phyloP scores from a whole-genome alignment of 495 filamentous ascomycete genomes.

The Trichoderma reesei region DNA sequence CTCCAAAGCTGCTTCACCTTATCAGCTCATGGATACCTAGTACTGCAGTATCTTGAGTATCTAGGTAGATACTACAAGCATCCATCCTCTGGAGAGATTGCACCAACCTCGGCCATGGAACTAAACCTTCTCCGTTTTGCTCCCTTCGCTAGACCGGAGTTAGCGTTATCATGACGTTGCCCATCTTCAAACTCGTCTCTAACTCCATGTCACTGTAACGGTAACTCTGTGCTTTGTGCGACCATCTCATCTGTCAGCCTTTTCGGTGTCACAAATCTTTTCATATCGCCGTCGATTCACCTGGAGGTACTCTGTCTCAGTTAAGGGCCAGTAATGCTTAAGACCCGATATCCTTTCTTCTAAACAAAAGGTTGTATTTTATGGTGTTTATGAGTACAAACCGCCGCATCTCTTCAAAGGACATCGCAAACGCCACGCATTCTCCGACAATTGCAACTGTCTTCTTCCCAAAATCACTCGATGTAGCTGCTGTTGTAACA shows the following conservation, averaged over 20 bases:
- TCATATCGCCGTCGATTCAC: too few relatives aligned
- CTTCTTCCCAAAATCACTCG: neutral
- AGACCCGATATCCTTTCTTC: too few relatives aligned
- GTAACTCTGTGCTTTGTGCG: neutral
- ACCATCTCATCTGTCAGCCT: neutral
- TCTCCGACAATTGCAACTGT: neutral
- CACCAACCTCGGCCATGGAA: neutral
- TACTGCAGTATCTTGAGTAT: neutral
- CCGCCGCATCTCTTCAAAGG: too few relatives aligned
- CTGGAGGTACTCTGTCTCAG: too few relatives aligned
- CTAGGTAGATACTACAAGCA: neutral
- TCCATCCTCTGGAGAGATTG: neutral
- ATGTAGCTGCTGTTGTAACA: neutral
- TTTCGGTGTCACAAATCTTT: too few relatives aligned
- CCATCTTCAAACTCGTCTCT: neutral
- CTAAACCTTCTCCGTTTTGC: neutral
- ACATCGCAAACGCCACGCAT: neutral
- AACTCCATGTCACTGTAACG: neutral
- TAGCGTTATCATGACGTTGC: constrained; percentile 8
- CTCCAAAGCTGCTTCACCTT: too few relatives aligned
- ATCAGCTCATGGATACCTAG: neutral
- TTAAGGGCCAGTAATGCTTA: too few relatives aligned
- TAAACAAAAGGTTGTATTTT: too few relatives aligned
- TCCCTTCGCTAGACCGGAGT: constrained; percentile 1
- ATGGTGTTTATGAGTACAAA: too few relatives aligned